Evolutionary conservation across 768 basidiomycete genomes (phyloP).

Genomic region (Tricholoma sp.): DNA sequence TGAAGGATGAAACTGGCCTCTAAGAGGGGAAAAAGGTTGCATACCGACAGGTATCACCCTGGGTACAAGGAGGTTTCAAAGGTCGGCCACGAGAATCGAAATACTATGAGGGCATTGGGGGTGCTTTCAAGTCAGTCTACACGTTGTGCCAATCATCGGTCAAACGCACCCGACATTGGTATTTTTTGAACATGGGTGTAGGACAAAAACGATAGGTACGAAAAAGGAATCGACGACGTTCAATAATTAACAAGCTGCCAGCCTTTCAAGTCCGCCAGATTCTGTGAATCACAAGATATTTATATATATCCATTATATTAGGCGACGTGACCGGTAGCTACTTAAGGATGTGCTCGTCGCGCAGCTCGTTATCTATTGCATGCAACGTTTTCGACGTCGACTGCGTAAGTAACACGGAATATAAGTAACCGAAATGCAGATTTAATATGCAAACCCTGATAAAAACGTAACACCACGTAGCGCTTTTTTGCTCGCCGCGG

Average conservation of each 20-base stretch:
- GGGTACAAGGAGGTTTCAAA: constrained; percentile 38
- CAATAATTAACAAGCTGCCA: neutral
- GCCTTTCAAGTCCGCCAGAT: neutral
- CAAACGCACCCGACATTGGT: constrained; percentile 41
- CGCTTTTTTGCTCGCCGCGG: neutral
- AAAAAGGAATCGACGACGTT: neutral
- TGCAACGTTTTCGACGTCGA: no score
- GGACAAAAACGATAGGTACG: neutral
- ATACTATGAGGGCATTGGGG: constrained; percentile 28
- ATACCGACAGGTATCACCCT: constrained; percentile 48
- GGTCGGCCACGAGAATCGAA: constrained; percentile 40
- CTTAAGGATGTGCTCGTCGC: no score
- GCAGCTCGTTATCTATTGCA: no score
- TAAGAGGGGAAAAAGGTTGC: constrained; percentile 6
- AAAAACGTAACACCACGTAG: neutral
- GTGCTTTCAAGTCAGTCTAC: neutral
- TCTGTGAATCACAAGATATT: neutral
- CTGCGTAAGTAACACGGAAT: no score
- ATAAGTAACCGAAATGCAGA: neutral
- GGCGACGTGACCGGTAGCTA: no score
- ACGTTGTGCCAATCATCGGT: neutral
- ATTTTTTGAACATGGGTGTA: constrained; percentile 32
- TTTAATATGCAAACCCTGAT: neutral
- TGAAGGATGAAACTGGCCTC: neutral
- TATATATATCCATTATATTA: neutral